These are phyloP conservation scores for Ustilago xerochloae DNA, from an alignment of 1,284 basidiomycete species.

Conservation along the genomic window DNA sequence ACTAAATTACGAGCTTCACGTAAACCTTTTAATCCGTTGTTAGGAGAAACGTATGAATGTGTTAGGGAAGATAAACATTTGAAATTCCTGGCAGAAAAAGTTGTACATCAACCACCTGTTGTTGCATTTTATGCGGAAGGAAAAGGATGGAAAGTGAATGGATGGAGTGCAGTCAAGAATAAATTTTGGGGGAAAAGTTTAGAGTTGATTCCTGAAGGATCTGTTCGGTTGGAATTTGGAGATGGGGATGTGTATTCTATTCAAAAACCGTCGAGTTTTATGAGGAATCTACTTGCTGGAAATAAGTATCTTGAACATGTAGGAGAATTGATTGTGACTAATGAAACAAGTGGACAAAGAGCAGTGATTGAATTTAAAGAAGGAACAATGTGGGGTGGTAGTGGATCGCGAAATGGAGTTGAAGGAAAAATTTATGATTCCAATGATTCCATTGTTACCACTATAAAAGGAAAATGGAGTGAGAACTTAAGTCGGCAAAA, in stretches of 20 bases:
- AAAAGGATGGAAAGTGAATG: constrained; percentile 61
- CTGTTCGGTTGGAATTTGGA: constrained; percentile 56
- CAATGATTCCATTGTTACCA: constrained; percentile 49
- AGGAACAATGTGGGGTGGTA: constrained; percentile 63
- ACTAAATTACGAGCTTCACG: constrained; percentile 65
- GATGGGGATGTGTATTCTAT: constrained; percentile 63
- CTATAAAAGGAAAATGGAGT: constrained; percentile 62
- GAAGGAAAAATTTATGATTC: constrained; percentile 61
- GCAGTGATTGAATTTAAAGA: constrained; percentile 65
- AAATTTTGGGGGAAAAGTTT: constrained; percentile 68
- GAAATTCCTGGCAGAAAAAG: constrained; percentile 66
- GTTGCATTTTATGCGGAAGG: constrained; percentile 64
- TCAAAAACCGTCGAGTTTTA: constrained; percentile 63
- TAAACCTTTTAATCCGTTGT: constrained; percentile 67
- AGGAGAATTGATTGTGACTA: constrained; percentile 63
- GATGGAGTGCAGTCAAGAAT: constrained; percentile 65
- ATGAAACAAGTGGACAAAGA: constrained; percentile 53
- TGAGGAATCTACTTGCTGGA: constrained; percentile 67
- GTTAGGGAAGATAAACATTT: constrained; percentile 62
- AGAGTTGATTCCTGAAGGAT: constrained; percentile 66
- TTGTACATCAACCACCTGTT: constrained; percentile 66
- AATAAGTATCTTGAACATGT: constrained; percentile 68
- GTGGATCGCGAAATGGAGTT: constrained; percentile 56
- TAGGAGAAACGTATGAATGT: constrained; percentile 67
- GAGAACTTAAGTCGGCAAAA: constrained; percentile 56